phyloP scores from a whole-genome alignment of 2,329 filamentous ascomycete genomes.

The Alternaria rosae region DNA sequence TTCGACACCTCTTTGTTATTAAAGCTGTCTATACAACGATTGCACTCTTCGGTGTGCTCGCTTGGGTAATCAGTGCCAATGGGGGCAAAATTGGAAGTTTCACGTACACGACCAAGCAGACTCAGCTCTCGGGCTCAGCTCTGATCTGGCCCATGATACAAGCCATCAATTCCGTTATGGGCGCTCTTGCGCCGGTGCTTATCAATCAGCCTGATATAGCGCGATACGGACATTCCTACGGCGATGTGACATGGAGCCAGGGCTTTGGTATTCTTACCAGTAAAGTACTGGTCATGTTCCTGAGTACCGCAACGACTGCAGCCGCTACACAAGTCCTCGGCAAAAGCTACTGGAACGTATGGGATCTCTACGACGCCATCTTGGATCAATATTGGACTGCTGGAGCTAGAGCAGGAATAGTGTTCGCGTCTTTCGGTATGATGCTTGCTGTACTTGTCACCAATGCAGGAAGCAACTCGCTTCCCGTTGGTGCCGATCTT shows the following conservation, averaged over 20 bases:
- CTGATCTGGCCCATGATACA: conserved; percentile 30
- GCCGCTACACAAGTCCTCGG: conserved; percentile 29
- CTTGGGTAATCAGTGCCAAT: conserved; percentile 30
- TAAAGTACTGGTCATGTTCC: conserved; percentile 31
- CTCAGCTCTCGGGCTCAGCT: conserved; percentile 21
- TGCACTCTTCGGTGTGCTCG: conserved; percentile 25
- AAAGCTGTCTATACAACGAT: conserved; percentile 26
- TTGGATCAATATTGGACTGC: conserved; percentile 29
- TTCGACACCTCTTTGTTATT: conserved; percentile 30
- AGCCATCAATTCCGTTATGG: conserved; percentile 32
- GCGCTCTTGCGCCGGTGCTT: conserved; percentile 27
- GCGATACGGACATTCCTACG: conserved; percentile 28
- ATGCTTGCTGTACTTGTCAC: conserved; percentile 34
- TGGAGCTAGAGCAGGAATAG: conserved; percentile 33
- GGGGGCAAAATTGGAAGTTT: conserved; percentile 30
- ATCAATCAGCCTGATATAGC: conserved; percentile 32
- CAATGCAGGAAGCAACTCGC: conserved; percentile 38
- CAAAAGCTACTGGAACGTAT: conserved; percentile 33
- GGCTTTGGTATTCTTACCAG: conserved; percentile 28
- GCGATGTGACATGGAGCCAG: conserved; percentile 28
- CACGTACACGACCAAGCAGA: conserved; percentile 27
- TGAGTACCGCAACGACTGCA: conserved; percentile 22
- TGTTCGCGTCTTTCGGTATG: conserved; percentile 37
- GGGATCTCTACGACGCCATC: conserved; percentile 28
- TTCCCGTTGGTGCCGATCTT: conserved; percentile 36